Evolutionary conservation across 371 early-diverging fungal species (phyloP).

Genomic region (Coelomomyces lativittatus): DNA sequence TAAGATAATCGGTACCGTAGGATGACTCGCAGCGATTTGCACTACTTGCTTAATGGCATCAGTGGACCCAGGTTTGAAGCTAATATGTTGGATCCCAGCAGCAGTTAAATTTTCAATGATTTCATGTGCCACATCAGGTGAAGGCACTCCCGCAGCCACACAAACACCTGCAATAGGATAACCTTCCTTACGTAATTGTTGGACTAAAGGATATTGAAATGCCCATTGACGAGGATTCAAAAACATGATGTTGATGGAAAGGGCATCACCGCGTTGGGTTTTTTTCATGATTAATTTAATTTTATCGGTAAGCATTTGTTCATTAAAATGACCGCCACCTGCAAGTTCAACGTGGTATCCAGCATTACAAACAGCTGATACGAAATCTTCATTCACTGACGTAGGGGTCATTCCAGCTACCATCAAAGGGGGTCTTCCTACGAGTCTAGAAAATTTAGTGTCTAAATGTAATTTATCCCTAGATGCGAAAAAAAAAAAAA

Average conservation of each 20-base stretch:
- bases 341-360: conserved; percentile 86
- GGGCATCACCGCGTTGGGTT: conserved; percentile 66
- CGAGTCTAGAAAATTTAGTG: conserved; percentile 68
- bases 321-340: conserved; percentile 87
- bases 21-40: conserved; percentile 71
- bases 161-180: conserved; percentile 64
- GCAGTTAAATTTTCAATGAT: conserved; percentile 52
- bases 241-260: conserved; percentile 78
- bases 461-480: conserved; percentile 66
- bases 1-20: conserved; percentile 72
- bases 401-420: conserved; percentile 80
- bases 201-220: conserved; percentile 78
- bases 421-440: conserved; percentile 77
- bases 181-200: conserved; percentile 73
- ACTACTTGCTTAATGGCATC: conserved; percentile 71
- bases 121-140: conserved; percentile 73
- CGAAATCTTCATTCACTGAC: conserved; percentile 56
- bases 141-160: conserved; percentile 85
- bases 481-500: conserved; percentile 10
- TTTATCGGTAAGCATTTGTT: conserved; percentile 57
- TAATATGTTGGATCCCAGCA: conserved; percentile 71
- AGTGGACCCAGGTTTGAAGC: conserved; percentile 79
- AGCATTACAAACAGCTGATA: conserved; percentile 73
- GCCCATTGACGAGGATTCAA: conserved; percentile 87
- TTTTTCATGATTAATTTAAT: conserved; percentile 55